phyloP scores from a whole-genome alignment of 1,284 basidiomycete genomes.

The Phlebopus sp. region DNA sequence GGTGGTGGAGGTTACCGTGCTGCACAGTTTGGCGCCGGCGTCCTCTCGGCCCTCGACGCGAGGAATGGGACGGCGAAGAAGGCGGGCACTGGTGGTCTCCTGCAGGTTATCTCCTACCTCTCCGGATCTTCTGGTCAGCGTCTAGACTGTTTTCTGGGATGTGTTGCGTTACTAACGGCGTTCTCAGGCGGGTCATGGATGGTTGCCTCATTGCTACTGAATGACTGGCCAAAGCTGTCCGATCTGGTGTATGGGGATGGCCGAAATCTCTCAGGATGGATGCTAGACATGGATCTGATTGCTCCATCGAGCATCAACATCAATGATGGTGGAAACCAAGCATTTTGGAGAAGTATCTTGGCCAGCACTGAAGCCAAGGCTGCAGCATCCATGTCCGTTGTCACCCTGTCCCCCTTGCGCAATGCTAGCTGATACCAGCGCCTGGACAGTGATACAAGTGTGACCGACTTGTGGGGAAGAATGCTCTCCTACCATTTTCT shows the following conservation, averaged over 20 bases:
- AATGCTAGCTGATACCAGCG: conserved; percentile 5
- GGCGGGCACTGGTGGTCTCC: conserved; percentile 60
- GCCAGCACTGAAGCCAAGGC: conserved; percentile 59
- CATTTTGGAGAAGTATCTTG: conserved; percentile 57
- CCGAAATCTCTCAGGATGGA: conserved; percentile 49
- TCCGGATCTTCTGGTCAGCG: conserved; percentile 54
- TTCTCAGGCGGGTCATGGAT: conserved; percentile 63
- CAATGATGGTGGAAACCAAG: conserved; percentile 48
- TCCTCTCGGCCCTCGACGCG: conserved; percentile 56
- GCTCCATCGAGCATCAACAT: conserved; percentile 49
- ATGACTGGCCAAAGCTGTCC: conserved; percentile 52
- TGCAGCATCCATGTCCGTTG: conserved; percentile 47
- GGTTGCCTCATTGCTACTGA: conserved; percentile 53
- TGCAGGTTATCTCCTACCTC: conserved; percentile 64
- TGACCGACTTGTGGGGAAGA: conserved; percentile 62
- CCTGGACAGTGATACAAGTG: conserved; percentile 50
- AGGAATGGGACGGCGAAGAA: conserved; percentile 53
- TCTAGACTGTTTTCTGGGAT: not conserved
- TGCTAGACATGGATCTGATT: conserved; percentile 53
- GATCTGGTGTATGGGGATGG: conserved; percentile 57
- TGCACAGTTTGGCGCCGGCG: conserved; percentile 58
- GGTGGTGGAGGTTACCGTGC: conserved; percentile 61
- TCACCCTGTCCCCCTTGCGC: not conserved
- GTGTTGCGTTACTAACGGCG: not conserved
- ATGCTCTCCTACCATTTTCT: conserved; percentile 68